Evolutionary conservation across 2,329 filamentous ascomycete species (phyloP).

Genomic region (Septoria petroselini): DNA sequence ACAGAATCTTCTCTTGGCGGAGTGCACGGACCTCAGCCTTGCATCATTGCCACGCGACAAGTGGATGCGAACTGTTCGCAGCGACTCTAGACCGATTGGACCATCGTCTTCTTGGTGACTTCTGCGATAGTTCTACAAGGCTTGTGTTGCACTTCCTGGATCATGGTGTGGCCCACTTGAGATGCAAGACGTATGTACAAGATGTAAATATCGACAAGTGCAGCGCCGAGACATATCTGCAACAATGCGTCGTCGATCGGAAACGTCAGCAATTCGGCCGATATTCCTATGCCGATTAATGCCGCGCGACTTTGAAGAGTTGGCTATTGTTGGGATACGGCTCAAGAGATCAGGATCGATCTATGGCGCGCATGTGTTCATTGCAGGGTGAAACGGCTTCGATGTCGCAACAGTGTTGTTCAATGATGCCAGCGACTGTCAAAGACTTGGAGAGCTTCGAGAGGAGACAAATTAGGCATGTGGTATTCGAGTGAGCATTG

Average conservation of each 20-base stretch:
- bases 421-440: no score
- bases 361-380: neutral
- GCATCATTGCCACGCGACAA: neutral
- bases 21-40: conserved; percentile 3
- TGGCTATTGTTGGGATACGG: neutral
- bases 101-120: neutral
- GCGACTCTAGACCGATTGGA: neutral
- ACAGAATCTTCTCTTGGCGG: neutral
- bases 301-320: neutral
- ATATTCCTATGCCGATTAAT: neutral
- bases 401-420: neutral
- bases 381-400: neutral
- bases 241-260: neutral
- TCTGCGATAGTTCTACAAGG: neutral
- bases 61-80: neutral
- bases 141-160: neutral
- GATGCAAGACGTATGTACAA: neutral
- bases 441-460: no score
- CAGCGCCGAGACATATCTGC: neutral
- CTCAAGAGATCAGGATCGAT: neutral
- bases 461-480: no score
- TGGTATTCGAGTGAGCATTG: no score
- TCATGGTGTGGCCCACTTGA: neutral
- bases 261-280: neutral
- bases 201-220: neutral